Evolutionary conservation across 257 asterid species (phyloP), one percentile per base, ranked within the genome.

Genomic region (Thymus quinquecostatus): DNA sequence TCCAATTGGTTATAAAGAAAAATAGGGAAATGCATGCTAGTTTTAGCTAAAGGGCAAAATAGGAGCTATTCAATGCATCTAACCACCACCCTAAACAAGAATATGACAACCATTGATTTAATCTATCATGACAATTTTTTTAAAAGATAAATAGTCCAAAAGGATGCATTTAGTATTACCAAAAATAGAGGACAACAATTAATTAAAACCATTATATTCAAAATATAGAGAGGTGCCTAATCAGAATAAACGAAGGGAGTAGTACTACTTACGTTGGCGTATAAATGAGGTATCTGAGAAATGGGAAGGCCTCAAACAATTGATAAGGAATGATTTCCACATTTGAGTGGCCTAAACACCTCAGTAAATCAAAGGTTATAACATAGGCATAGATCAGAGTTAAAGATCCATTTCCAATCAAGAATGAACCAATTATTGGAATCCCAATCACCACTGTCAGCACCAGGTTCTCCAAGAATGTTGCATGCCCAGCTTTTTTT

Each of bases 271-370:
- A 94, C 99, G 96, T 91, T 29, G 99, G 97, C 10, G 97, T 84
- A 49, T 86, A 85, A 33, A 91, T 10, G 60, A 94, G 45, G 64
- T 94, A 94, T 78, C 73, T 83, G 71, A 91, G 85, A 60, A 86
- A 64, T 5, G 97, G 97, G 43, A 86, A 50, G 14, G 53, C 54
- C 1, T 91, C 86, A 75, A 91, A 94, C 7, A 89, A 63, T 65
- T 72, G 89, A 79, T 88, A 85, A 1, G 97, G 96, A 59, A 94
- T 50, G 45, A 94, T 88, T 75, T 94, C 99, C 10, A 85, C 81
- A 49, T 94, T 94, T 63, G 88, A 86, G 83, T 94, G 95, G 6
- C 97, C 97, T 59, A 94, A 85, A 75, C 96, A 85, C 71, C 97
- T 89, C 45, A 94, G 69, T 0, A 78, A 69, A 80, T 91, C 97